phyloP scores from a whole-genome alignment of 352 stramenopile genomes.

The Pseudoperonospora humuli region DNA sequence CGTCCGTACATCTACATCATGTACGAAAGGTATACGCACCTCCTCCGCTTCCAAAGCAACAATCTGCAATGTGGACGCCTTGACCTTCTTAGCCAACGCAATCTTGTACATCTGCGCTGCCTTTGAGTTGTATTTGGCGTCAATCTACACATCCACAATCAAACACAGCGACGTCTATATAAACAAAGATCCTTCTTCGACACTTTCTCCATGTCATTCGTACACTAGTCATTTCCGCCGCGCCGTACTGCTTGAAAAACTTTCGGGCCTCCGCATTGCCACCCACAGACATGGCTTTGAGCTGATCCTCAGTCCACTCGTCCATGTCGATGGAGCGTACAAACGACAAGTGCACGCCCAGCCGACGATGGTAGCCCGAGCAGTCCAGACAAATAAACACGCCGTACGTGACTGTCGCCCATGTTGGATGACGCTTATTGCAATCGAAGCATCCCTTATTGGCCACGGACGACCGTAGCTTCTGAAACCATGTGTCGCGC shows the following conservation, averaged over 20 bases:
- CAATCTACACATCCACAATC: constrained; percentile 45
- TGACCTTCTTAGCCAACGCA: constrained; percentile 78
- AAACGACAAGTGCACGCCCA: constrained; percentile 92
- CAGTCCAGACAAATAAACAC: constrained; percentile 96
- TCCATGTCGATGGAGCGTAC: constrained; percentile 94
- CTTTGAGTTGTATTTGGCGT: constrained; percentile 89
- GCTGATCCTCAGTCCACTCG: constrained; percentile 92
- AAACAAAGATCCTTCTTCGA: no score
- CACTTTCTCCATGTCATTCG: constrained; percentile 4
- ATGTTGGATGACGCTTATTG: constrained; percentile 91
- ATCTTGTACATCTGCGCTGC: constrained; percentile 85
- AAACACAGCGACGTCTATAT: background rate
- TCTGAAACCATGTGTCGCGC: constrained; percentile 84
- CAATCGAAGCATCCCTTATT: constrained; percentile 95
- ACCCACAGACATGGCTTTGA: constrained; percentile 89
- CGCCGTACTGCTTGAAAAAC: constrained; percentile 91
- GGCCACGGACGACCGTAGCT: constrained; percentile 57
- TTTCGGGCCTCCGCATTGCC: constrained; percentile 90
- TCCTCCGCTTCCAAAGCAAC: constrained; percentile 27
- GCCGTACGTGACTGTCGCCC: constrained; percentile 92
- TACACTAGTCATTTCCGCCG: constrained; percentile 83
- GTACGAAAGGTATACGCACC: constrained; percentile 14
- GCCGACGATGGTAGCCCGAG: constrained; percentile 88
- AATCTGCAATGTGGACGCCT: constrained; percentile 57
- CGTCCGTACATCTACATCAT: background rate